Conservation (phyloP, 306 rosid species). For the Styphnolobium japonicum region DNA sequence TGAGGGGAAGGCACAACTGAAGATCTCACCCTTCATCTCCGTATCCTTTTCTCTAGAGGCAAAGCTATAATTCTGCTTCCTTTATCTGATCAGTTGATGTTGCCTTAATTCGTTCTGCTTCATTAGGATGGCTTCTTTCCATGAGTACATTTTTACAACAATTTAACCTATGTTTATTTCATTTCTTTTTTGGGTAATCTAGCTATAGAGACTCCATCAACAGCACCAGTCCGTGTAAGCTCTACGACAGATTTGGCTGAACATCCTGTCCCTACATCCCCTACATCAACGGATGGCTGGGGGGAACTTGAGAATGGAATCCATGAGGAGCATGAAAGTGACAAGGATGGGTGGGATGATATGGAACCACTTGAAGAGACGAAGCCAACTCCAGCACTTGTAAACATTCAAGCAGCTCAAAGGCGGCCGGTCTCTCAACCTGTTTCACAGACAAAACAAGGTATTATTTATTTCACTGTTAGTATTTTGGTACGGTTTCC, state of each 20-base stretch:
- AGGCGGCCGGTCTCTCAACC: constrained; percentile 78
- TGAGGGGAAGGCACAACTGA: neutral
- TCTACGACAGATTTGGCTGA: constrained; percentile 70
- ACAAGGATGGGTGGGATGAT: constrained; percentile 97
- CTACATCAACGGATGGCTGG: constrained; percentile 97
- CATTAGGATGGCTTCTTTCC: neutral
- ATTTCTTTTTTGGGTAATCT: constrained; percentile 29
- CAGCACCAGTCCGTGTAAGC: constrained; percentile 54
- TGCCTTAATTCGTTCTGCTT: constrained; percentile 6
- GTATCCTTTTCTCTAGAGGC: neutral
- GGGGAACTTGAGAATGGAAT: constrained; percentile 94
- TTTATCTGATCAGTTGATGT: constrained; percentile 8
- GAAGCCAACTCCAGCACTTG: constrained; percentile 67
- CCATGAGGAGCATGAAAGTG: constrained; percentile 58
- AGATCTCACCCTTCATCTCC: neutral
- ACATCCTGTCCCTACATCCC: constrained; percentile 65
- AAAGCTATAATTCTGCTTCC: neutral
- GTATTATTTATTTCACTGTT: constrained; percentile 39
- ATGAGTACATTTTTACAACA: neutral
- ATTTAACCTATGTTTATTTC: constrained; percentile 10
- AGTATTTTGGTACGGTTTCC: constrained; percentile 8
- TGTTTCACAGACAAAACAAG: constrained; percentile 64
- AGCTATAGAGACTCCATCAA: constrained; percentile 65
- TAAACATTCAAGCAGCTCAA: constrained; percentile 95
- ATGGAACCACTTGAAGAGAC: constrained; percentile 84